Evolutionary conservation across 768 basidiomycete genomes (phyloP).

Genomic region (Tremella yokohamensis): DNA sequence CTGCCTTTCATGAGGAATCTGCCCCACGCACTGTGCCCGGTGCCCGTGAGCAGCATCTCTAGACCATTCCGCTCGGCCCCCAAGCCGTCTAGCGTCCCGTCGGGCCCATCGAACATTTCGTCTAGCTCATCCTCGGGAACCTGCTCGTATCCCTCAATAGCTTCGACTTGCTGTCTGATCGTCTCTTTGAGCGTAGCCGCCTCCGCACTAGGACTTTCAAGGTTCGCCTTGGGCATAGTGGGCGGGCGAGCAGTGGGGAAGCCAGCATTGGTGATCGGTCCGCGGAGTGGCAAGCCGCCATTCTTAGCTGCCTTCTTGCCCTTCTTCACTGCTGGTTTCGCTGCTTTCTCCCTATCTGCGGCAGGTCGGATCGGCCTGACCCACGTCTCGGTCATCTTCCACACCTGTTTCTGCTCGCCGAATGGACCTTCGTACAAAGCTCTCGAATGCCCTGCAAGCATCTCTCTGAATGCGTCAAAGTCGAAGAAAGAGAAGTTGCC

Average conservation of each 20-base stretch:
- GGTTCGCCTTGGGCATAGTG: constrained; percentile 14
- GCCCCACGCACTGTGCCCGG: constrained; percentile 51
- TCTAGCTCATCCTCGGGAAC: constrained; percentile 36
- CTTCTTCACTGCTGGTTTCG: neutral
- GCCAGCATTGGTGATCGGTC: constrained; percentile 36
- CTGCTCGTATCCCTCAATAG: constrained; percentile 39
- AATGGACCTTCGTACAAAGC: constrained; percentile 74
- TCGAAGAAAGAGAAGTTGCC: constrained; percentile 61
- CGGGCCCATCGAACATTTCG: constrained; percentile 20
- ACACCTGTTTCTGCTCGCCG: constrained; percentile 82
- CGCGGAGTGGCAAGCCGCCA: constrained; percentile 31
- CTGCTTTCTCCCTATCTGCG: neutral
- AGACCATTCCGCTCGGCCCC: constrained; percentile 35
- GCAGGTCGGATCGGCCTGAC: constrained; percentile 27
- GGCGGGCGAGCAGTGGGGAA: constrained; percentile 31
- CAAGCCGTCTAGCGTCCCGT: constrained; percentile 14
- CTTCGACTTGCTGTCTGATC: constrained; percentile 34
- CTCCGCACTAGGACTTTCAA: constrained; percentile 32
- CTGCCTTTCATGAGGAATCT: constrained; percentile 48
- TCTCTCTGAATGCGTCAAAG: constrained; percentile 65
- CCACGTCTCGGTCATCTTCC: constrained; percentile 60
- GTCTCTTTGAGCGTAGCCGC: constrained; percentile 36
- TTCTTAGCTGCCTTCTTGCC: constrained; percentile 4
- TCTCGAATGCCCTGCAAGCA: constrained; percentile 55
- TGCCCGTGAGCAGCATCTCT: constrained; percentile 48